Percentiles rank a stretch among this genome's conserved stretches.
These are phyloP conservation scores for Didymella arachidicola DNA, from an alignment of 2,329 filamentous ascomycete genomes.

Conservation along the genomic window DNA sequence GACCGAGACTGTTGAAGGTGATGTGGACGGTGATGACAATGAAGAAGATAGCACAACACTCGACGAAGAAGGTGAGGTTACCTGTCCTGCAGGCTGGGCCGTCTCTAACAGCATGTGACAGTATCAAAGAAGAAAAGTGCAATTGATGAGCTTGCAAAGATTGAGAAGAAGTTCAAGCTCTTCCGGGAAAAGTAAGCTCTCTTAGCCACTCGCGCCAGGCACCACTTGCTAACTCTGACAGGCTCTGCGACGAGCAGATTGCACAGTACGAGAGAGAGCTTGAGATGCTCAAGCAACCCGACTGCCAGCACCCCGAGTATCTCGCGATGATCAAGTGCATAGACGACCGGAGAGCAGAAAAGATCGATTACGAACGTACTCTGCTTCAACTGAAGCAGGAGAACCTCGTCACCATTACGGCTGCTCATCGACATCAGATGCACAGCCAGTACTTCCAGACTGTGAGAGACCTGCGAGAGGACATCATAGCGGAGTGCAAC, in stretches of 20 bases:
- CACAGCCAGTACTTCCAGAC: conserved; percentile 91
- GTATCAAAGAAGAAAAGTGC: conserved; percentile 81
- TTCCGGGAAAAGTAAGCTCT: conserved; percentile 77
- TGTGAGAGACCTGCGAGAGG: conserved; percentile 82
- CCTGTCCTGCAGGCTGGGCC: neutral
- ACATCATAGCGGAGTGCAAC: conserved; percentile 79
- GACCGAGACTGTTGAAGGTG: conserved; percentile 69
- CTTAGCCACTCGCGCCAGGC: conserved; percentile 3
- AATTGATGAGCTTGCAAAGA: conserved; percentile 77
- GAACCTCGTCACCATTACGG: conserved; percentile 72
- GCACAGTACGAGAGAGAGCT: conserved; percentile 77
- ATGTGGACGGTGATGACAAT: conserved; percentile 57
- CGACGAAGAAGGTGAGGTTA: conserved; percentile 50
- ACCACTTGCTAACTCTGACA: conserved; percentile 51
- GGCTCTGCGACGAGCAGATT: conserved; percentile 87
- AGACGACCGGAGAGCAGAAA: conserved; percentile 81
- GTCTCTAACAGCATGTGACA: conserved; percentile 45
- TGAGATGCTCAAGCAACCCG: conserved; percentile 64
- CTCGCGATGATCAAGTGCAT: conserved; percentile 89
- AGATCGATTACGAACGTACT: conserved; percentile 76
- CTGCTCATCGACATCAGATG: conserved; percentile 84
- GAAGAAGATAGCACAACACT: conserved; percentile 49
- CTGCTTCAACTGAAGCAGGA: conserved; percentile 77
- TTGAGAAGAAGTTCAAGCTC: conserved; percentile 88
- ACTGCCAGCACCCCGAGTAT: conserved; percentile 84